These are phyloP conservation scores for Suillus ampliporus DNA, from an alignment of 768 basidiomycete species.

Conservation along the genomic window DNA sequence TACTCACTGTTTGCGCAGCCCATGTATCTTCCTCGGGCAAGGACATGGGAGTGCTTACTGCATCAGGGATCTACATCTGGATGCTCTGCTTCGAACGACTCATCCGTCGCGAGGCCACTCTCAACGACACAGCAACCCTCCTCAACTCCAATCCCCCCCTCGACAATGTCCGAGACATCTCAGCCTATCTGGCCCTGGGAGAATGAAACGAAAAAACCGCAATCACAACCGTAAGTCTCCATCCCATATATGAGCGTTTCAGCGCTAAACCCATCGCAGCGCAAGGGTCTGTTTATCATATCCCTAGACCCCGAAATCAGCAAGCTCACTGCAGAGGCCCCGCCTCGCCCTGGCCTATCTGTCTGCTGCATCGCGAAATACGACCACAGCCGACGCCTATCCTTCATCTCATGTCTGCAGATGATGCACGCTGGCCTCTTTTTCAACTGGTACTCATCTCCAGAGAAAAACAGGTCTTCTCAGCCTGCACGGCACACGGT, in stretches of 20 bases:
- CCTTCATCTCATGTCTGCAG: constrained; percentile 54
- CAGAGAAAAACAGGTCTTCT: not conserved
- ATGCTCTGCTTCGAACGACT: constrained; percentile 34
- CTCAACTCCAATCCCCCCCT: constrained; percentile 31
- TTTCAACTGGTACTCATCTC: constrained; percentile 49
- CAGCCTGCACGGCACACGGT: not conserved
- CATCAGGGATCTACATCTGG: constrained; percentile 31
- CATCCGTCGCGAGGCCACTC: constrained; percentile 40
- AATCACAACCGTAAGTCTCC: constrained; percentile 50
- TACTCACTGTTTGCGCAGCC: constrained; percentile 25
- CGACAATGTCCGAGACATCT: constrained; percentile 25
- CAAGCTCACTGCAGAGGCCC: constrained; percentile 30
- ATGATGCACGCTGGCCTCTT: constrained; percentile 59
- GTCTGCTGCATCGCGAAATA: constrained; percentile 25
- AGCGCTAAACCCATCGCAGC: constrained; percentile 1
- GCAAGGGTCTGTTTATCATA: constrained; percentile 31
- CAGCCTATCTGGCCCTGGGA: constrained; percentile 57
- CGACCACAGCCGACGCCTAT: constrained; percentile 21
- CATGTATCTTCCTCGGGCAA: constrained; percentile 57
- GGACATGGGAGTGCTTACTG: constrained; percentile 37
- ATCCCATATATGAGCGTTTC: not conserved
- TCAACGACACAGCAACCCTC: constrained; percentile 41
- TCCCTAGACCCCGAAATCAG: constrained; percentile 31
- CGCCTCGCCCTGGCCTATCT: constrained; percentile 38
- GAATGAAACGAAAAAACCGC: constrained; percentile 44